Evolutionary conservation across 768 basidiomycete genomes (phyloP), one percentile per base, ranked within the genome.

Genomic region (Mycena vulgaris): DNA sequence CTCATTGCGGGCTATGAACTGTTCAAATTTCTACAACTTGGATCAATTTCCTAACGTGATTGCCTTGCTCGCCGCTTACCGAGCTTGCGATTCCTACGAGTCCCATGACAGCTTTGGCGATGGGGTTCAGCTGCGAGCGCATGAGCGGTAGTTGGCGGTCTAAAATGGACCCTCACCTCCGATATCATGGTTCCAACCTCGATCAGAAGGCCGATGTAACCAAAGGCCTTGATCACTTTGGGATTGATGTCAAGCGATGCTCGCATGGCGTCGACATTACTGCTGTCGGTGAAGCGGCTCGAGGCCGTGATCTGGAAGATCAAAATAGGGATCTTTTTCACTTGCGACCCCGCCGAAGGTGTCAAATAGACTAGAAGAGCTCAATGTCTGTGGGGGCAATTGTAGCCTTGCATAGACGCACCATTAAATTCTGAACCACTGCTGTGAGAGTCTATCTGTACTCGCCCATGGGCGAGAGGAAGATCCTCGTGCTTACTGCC

Each of bases 181-280:
- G 52, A 31, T 53, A 53, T 53, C 7, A 19, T 30, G 19, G 14
- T n/a, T 21, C 52, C 52, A n/a, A 53, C 52, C n/a, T 53, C 16
- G 19, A 53, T 53, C 11, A 53, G 52, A 53, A 53, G 52, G 30
- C 19, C 13, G 31, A 53, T 53, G 31, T 33, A 33, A 3, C 30
- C 30, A 53, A 53, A 33, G 31, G 52, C 52, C 21, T 53, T 53
- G 17, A 21, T 31, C 8, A 53, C 6, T n/a, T 53, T 53, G 52
- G 52, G 31, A 53, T 53, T 53, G 31, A 33, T 17, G 11, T 53
- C 52, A 33, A 53, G 52, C 52, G 52, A 31, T 53, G 52, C 30
- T 53, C 52, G 30, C 19, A 53, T 53, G 30, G 31, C 17, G 14
- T 53, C 30, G 19, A 53, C 13, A 17, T 21, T 5, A n/a, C 17